Percentiles rank a stretch among this genome's conserved stretches.
phyloP scores from a whole-genome alignment of 345 rosid species.

The Camelina sativa region DNA sequence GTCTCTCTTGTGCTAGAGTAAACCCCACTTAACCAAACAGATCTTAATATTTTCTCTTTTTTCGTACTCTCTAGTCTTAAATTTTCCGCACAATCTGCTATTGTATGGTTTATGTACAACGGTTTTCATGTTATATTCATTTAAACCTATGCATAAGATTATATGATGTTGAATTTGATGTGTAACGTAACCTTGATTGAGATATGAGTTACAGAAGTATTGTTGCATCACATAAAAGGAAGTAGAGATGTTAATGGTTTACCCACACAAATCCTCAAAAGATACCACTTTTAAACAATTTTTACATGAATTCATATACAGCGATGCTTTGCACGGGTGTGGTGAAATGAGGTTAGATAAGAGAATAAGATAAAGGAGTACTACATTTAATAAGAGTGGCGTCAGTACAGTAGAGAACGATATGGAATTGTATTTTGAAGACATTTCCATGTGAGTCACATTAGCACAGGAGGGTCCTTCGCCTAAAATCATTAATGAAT shows the following conservation, averaged over 20 bases:
- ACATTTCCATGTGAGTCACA: slow-evolving; percentile 46
- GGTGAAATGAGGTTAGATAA: too few relatives aligned
- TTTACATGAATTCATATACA: slow-evolving; percentile 35
- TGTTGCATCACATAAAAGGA: background rate
- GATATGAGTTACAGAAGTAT: background rate
- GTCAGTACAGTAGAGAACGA: slow-evolving; percentile 40
- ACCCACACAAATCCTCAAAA: background rate
- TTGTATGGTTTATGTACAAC: background rate
- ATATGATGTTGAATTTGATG: background rate
- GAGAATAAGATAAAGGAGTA: too few relatives aligned
- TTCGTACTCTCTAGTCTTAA: slow-evolving; percentile 9
- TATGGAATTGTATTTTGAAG: slow-evolving; percentile 30
- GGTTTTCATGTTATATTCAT: background rate
- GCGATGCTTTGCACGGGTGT: background rate
- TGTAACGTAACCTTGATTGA: background rate
- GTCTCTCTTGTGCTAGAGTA: slow-evolving; percentile 10
- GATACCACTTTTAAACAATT: slow-evolving; percentile 23
- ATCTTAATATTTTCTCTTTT: background rate
- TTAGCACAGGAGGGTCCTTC: slow-evolving; percentile 30
- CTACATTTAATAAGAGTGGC: slow-evolving; percentile 23
- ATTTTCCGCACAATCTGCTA: background rate
- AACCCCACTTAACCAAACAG: background rate
- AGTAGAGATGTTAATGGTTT: background rate
- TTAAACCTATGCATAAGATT: background rate
- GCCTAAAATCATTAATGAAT: slow-evolving; percentile 34